Percentiles rank a stretch among this genome's conserved stretches.
Evolutionary conservation across 192 early-diverging fungal species (phyloP).

Genomic region (Mortierella antarctica): DNA sequence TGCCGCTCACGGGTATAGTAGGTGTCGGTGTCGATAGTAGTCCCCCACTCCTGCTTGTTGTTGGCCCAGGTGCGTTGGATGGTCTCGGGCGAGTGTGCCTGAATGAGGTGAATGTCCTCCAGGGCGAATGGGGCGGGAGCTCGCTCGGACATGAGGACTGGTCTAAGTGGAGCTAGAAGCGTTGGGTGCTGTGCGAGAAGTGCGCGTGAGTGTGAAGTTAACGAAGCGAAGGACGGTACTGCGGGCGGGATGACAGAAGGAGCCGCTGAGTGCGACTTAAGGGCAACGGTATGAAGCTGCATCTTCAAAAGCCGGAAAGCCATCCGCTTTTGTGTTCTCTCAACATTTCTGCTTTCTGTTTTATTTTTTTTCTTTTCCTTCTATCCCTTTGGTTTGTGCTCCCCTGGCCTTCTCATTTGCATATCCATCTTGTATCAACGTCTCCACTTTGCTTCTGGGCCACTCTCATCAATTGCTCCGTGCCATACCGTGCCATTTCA

Average conservation of each 20-base stretch:
- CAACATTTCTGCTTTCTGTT: background rate
- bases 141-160: background rate
- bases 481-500: too few species aligned
- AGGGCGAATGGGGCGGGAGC: constrained; percentile 6
- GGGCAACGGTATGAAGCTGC: background rate
- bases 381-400: background rate
- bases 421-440: too few species aligned
- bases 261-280: background rate
- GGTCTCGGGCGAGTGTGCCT: constrained; percentile 8
- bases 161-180: background rate
- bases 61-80: constrained; percentile 36
- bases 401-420: too few species aligned
- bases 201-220: background rate
- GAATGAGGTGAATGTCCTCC: constrained; percentile 38
- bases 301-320: background rate
- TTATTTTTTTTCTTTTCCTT: background rate
- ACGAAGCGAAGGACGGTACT: too few species aligned
- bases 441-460: too few species aligned
- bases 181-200: too few species aligned
- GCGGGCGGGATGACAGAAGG: too few species aligned
- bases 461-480: too few species aligned
- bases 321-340: background rate
- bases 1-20: constrained; percentile 25
- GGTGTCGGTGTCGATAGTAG: background rate
- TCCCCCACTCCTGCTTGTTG: constrained; percentile 31